phyloP scores from a whole-genome alignment of 108 stramenopile species.

The Pseudonitzschia pungens region DNA sequence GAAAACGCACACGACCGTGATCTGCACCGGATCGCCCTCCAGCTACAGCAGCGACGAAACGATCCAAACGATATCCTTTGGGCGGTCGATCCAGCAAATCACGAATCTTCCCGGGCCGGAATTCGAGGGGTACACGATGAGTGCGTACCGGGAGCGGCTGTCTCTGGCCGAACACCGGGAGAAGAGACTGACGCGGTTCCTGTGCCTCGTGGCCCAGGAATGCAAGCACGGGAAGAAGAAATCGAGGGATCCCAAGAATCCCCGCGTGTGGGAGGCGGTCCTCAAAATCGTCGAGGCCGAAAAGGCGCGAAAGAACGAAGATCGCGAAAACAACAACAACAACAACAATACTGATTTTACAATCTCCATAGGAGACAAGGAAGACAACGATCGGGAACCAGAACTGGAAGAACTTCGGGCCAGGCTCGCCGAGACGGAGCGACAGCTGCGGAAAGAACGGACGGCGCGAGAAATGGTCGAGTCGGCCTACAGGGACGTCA shows the following conservation, averaged over 20 bases:
- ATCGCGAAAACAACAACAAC: slow-evolving; percentile 32
- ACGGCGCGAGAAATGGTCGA: slow-evolving; percentile 37
- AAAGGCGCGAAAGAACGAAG: slow-evolving; percentile 47
- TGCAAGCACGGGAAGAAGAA: slow-evolving; percentile 57
- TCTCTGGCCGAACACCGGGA: slow-evolving; percentile 55
- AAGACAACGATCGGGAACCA: slow-evolving; percentile 41
- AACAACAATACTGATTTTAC: slow-evolving; percentile 23
- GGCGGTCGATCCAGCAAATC: slow-evolving; percentile 54
- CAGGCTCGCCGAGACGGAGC: neutral
- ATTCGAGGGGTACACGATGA: slow-evolving; percentile 24
- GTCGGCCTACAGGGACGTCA: slow-evolving; percentile 46
- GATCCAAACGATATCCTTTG: slow-evolving; percentile 82
- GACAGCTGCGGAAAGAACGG: slow-evolving; percentile 12
- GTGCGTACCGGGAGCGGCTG: slow-evolving; percentile 55
- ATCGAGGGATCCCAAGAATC: slow-evolving; percentile 22
- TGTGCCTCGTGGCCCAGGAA: slow-evolving; percentile 61
- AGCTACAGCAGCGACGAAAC: slow-evolving; percentile 82
- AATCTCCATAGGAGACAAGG: slow-evolving; percentile 32
- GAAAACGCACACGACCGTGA: slow-evolving; percentile 74
- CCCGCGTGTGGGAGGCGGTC: slow-evolving; percentile 16
- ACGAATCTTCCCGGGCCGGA: slow-evolving; percentile 41
- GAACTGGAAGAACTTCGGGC: neutral
- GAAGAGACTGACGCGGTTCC: slow-evolving; percentile 57
- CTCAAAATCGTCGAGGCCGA: slow-evolving; percentile 16
- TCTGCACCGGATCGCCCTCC: slow-evolving; percentile 84